Evolutionary conservation across 768 basidiomycete genomes (phyloP), one percentile per base, ranked within the genome.

Genomic region (Steccherinum ochraceum): DNA sequence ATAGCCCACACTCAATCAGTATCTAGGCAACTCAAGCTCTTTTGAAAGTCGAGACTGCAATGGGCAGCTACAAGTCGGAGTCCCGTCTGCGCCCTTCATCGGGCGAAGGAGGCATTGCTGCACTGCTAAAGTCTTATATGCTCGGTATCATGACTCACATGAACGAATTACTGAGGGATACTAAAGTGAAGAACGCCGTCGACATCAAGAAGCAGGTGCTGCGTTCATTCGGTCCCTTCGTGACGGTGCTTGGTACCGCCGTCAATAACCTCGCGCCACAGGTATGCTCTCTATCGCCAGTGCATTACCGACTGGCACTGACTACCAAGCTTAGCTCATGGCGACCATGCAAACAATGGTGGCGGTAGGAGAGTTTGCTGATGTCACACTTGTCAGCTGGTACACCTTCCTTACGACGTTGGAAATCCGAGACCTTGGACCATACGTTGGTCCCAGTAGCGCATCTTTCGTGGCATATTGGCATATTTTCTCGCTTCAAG

Each of bases 301-400:
- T 11, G 2, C 23, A 4, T 25, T 13, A 2, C 24, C 2, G 18
- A 45, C 27, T 12, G 19, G n/a, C n/a, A 4, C 23, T 45, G 19
- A 3, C 21, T 16, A 12, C n/a, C n/a, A n/a, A n/a, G n/a, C n/a
- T n/a, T 57, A 99, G 95, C 85, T 97, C 58, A 93, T 98, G 89
- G 93, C 95, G 0, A 93, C 88, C 16, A 78, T 99, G 35, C 95
- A 98, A 69, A 92, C 89, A 4, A 89, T 86, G 70, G 75, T 96
- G n/a, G 67, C 72, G 26, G 75, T 90, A 11, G 77, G 78, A 0
- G 86, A 86, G 53, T 74, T 99, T 5, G 79, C 89, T 0, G 80
- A 87, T 52, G 84, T 83, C 5, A 88, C 92, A 0, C 71, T 99
- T 2, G 71, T 79, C 25, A 87, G 83, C 35, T 98, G 93, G 93